Base-by-base conservation (phyloP, 768 basidiomycete genomes). In the Tricholoma matsutake region DNA sequence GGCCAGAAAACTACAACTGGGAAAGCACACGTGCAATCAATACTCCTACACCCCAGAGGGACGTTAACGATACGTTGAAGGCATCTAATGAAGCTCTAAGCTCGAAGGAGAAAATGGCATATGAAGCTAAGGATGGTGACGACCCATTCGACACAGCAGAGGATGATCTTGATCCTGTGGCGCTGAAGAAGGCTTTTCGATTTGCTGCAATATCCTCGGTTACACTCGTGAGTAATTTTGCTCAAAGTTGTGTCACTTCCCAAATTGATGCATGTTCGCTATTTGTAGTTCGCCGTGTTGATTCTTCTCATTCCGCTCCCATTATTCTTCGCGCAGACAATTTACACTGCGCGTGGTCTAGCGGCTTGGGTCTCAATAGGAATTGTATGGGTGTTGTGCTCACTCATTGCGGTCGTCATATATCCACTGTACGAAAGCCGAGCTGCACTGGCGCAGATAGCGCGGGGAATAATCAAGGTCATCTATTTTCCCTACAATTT, bases 361-460 rank as follows among this genome's bases (percentile, higher is more conserved):
- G 83, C 85, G 0, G 88, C 83, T 0, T 97, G 94, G 94, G 88
- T 96, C 7, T 75, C 83, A 45, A 76, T 96, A 59, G 89, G 91
- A 2, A 87, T 97, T 61, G 76, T 88, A 35, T 97, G 94, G 94
- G 79, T 88, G 20, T 95, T 96, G 74, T 76, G 81, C 55, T 94
- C 92, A 1, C 78, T 86, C 3, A 80, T 88, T 61, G 77, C 84
- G 6, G 91, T 94, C 45, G 92, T 96, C 18, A 22, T 96, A 13
- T 94, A 93, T 67, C 95, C 95, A 18, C 76, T 96, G 4, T 96
- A 81, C 76, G 95, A 98, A 78, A 92, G 90, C 57, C 78, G 92
- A 43, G 76, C 63, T 4, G 92, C 90, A 0, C 68, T 98, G 51
- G 35, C 13, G 6, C 74, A 83, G 70, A 91, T 96, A 54, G 34